phyloP scores from a whole-genome alignment of 2,329 filamentous ascomycete genomes.

The Capronia coronata region DNA sequence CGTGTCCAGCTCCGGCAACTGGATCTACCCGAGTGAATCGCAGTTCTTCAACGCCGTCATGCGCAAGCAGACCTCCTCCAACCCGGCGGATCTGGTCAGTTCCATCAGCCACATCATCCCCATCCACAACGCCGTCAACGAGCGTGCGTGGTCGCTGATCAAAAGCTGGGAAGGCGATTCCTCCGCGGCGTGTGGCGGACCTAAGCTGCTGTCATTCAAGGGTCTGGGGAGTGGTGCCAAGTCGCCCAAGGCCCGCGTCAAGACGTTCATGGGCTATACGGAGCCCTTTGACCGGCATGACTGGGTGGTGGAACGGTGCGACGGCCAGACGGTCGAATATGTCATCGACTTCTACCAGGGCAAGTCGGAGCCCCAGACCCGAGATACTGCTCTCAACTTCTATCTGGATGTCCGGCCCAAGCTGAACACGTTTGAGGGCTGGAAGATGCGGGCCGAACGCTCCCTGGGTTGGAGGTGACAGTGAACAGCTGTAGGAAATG shows the following conservation, averaged over 20 bases:
- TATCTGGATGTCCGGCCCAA: conserved; percentile 61
- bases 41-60: conserved; percentile 98
- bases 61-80: conserved; percentile 64
- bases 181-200: conserved; percentile 56
- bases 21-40: conserved; percentile 93
- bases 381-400: conserved; percentile 50
- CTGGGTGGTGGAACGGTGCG: conserved; percentile 93
- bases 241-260: conserved; percentile 72
- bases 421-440: conserved; percentile 57
- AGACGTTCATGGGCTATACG: conserved; percentile 69
- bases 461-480: conserved; percentile 31
- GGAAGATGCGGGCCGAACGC: conserved; percentile 49
- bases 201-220: conserved; percentile 74
- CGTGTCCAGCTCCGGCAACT: conserved; percentile 68
- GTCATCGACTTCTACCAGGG: conserved; percentile 98
- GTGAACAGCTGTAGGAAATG: background rate
- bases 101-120: conserved; percentile 65
- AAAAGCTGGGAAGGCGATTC: conserved; percentile 66
- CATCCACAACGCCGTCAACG: conserved; percentile 99
- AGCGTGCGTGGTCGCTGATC: conserved; percentile 91
- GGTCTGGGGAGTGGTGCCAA: conserved; percentile 54
- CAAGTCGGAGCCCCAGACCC: conserved; percentile 34
- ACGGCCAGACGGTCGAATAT: conserved; percentile 69
- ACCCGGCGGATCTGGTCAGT: conserved; percentile 40
- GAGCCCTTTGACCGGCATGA: conserved; percentile 93